phyloP scores from a whole-genome alignment of 2,329 filamentous ascomycete genomes.

The Diplodia mutila region DNA sequence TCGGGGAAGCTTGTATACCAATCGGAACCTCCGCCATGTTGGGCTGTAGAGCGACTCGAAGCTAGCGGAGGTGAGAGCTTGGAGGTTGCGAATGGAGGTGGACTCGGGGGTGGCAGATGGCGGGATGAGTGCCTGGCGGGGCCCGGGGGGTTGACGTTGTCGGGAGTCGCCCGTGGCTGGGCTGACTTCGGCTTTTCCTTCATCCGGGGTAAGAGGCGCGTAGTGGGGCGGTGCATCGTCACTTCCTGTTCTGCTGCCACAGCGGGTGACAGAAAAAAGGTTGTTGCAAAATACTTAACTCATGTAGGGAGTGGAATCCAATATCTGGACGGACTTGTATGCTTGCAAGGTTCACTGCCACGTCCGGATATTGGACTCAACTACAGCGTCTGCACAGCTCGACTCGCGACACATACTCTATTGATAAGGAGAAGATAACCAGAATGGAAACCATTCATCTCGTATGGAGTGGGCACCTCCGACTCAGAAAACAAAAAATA shows the following conservation, averaged over 20 bases:
- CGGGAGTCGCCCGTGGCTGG: constrained; percentile 18
- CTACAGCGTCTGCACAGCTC: no score
- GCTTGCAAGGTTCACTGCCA: no score
- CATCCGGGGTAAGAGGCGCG: constrained; percentile 24
- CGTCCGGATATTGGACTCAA: no score
- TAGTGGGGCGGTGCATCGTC: constrained; percentile 9
- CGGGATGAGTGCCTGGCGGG: constrained; percentile 24
- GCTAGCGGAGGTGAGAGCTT: constrained; percentile 1
- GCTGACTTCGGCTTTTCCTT: constrained; percentile 23
- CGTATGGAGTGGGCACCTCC: no score
- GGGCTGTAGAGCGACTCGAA: constrained; percentile 2
- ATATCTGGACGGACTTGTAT: no score
- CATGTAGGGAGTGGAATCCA: no score
- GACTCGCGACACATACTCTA: neutral
- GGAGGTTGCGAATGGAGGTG: constrained; percentile 22
- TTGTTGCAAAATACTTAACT: no score
- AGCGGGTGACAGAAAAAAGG: no score
- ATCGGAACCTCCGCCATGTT: constrained; percentile 55
- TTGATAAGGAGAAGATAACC: neutral
- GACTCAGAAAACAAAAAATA: no score
- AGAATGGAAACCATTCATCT: no score
- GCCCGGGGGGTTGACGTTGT: constrained; percentile 26
- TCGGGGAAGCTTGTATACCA: constrained; percentile 42
- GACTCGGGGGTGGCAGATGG: constrained; percentile 17
- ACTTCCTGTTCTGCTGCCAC: neutral